phyloP scores from a whole-genome alignment of 306 rosid species.

The Hylodesmum podocarpum region DNA sequence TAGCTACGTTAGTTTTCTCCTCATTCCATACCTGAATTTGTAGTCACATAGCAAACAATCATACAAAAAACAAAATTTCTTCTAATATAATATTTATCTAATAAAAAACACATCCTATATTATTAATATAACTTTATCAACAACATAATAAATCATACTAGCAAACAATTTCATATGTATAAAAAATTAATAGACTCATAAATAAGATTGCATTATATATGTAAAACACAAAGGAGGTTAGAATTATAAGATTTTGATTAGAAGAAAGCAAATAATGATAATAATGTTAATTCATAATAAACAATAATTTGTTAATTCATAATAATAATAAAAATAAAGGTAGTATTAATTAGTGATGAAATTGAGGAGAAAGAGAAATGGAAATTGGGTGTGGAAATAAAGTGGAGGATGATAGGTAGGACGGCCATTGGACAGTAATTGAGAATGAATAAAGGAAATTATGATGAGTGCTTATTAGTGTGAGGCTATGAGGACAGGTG shows the following conservation, averaged over 20 bases:
- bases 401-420: constrained; percentile 3
- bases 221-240: neutral
- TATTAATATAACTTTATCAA: no score
- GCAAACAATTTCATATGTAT: no score
- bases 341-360: neutral
- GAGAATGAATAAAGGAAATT: constrained; percentile 10
- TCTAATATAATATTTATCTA: no score
- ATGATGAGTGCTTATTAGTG: neutral
- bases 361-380: neutral
- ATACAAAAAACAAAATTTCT: neutral
- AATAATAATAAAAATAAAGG: neutral
- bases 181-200: no score
- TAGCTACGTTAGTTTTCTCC: neutral
- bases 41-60: neutral
- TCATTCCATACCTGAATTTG: neutral
- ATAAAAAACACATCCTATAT: no score
- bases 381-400: neutral
- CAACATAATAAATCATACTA: no score
- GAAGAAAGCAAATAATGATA: no score
- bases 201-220: neutral
- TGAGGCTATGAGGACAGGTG: neutral
- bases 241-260: no score
- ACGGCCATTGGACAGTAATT: constrained; percentile 20
- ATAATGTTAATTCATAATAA: no score
- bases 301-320: no score